These are phyloP conservation scores for Metarhizium album DNA, from an alignment of 2,329 filamentous ascomycete species.

Conservation along the genomic window DNA sequence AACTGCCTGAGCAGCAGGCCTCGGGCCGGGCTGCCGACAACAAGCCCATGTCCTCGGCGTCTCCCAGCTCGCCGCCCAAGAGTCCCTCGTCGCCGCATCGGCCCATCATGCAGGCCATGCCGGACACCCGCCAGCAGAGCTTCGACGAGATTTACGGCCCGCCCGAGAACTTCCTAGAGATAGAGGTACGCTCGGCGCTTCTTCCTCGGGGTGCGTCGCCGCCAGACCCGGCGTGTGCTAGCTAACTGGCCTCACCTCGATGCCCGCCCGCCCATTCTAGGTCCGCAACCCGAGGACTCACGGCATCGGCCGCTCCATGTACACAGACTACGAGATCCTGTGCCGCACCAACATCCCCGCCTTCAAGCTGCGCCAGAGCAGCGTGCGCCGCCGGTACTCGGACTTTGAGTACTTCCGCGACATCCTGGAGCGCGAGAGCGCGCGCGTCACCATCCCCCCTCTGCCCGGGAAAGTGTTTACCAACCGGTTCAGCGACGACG, in stretches of 20 bases:
- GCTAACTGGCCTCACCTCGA: too few species aligned
- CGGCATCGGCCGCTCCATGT: constrained; percentile 91
- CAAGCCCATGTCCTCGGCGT: constrained; percentile 6
- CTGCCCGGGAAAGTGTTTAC: constrained; percentile 96
- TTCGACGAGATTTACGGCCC: constrained; percentile 99
- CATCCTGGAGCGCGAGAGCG: constrained; percentile 90
- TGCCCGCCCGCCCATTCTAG: constrained; percentile 36
- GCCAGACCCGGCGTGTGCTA: not conserved
- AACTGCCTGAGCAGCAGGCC: constrained; percentile 32
- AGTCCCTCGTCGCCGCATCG: constrained; percentile 29
- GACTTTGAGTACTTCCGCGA: constrained; percentile 99
- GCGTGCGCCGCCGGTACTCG: constrained; percentile 86
- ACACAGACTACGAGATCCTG: constrained; percentile 97
- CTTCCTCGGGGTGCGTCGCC: not conserved
- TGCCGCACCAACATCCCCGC: constrained; percentile 98
- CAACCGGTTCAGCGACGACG: constrained; percentile 94
- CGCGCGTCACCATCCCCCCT: constrained; percentile 89
- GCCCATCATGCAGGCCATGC: constrained; percentile 54
- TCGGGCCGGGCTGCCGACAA: constrained; percentile 20
- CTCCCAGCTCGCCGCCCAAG: constrained; percentile 16
- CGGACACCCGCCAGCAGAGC: constrained; percentile 74
- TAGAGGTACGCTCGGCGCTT: constrained; percentile 52
- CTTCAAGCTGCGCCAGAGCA: constrained; percentile 86
- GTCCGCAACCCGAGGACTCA: constrained; percentile 90
- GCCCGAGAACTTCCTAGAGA: constrained; percentile 97